Conservation (phyloP, 164 flowering plant species). For the Platanus orientalis region DNA sequence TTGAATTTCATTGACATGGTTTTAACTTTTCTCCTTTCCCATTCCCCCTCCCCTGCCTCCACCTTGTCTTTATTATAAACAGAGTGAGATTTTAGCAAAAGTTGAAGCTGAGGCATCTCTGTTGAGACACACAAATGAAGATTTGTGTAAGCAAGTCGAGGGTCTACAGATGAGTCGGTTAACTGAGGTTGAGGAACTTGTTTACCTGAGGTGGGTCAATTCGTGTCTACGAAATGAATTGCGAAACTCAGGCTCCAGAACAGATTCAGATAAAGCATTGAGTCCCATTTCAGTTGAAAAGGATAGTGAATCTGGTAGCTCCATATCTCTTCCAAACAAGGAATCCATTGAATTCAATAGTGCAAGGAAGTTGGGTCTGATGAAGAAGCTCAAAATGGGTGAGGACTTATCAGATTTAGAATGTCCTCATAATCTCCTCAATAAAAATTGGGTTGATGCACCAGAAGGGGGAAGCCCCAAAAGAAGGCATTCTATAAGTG, state of each 20-base stretch:
- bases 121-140: conserved; percentile 65
- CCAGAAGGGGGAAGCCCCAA: conserved; percentile 43
- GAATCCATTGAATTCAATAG: conserved; percentile 32
- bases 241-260: conserved; percentile 29
- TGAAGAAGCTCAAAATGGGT: conserved; percentile 44
- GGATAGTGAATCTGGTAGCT: conserved; percentile 17
- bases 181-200: conserved; percentile 89
- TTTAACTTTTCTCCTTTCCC: not conserved
- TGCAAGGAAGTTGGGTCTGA: conserved; percentile 30
- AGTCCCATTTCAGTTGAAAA: conserved; percentile 33
- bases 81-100: conserved; percentile 65
- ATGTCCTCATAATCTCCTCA: conserved; percentile 16
- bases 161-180: conserved; percentile 71
- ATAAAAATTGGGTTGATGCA: conserved; percentile 34
- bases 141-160: conserved; percentile 80
- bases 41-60: not conserved
- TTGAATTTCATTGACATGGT: not conserved
- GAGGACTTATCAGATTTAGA: conserved; percentile 41
- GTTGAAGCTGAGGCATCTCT: conserved; percentile 76
- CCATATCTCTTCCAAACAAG: conserved; percentile 18
- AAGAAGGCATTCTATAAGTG: conserved; percentile 85
- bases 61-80: conserved; percentile 6
- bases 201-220: conserved; percentile 80
- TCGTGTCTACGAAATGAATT: conserved; percentile 70
- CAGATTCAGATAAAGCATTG: conserved; percentile 30